Evolutionary conservation across 140 eudicot species (phyloP), one percentile per base, ranked within the genome.

Genomic region (Anethum foeniculum): DNA sequence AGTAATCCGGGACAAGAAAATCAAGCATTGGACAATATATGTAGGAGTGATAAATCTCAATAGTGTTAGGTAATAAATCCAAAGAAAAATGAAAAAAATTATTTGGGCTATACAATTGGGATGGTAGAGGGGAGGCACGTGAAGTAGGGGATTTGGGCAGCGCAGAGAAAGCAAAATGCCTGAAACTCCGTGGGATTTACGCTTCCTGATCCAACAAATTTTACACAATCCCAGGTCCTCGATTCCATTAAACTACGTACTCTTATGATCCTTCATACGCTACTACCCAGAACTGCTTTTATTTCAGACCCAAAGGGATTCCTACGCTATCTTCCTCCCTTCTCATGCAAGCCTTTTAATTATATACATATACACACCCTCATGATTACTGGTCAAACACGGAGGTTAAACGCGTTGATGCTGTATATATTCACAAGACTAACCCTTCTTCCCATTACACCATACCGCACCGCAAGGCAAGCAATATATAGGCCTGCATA

Each of bases 331-430:
- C 83, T 60, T 65, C 41, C 83, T 52, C 48, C 46, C 19, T 39
- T 25, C 78, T 60, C 69, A 48, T 65, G 27, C 71, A 25, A 23
- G 43, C 58, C 11, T 43, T 43, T 44, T 64, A 19, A 18, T 43
- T 36, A 28, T 19, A 6, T 14, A 6, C 58, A 15, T 18, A 27
- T 65, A 25, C 3, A 28, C 5, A 1, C n/a, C 58, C 11, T 28
- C 36, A 28, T 73, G 79, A 74, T 74, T 46, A 52, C 83, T 52
- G 88, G 85, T 85, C 85, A 85, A 85, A 78, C 88, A 81, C 85
- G 85, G 81, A 85, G 71, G 71, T 47, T 67, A 83, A 56, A 38
- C 58, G 30, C 58, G 60, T 5, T 44, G 5, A 23, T n/a, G 54
- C 58, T 25, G 10, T 46, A 46, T 46, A 71, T 41, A 43, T 74